Evolutionary conservation across 305 asterid genomes (phyloP).

Genomic region (Salvia sclarea): DNA sequence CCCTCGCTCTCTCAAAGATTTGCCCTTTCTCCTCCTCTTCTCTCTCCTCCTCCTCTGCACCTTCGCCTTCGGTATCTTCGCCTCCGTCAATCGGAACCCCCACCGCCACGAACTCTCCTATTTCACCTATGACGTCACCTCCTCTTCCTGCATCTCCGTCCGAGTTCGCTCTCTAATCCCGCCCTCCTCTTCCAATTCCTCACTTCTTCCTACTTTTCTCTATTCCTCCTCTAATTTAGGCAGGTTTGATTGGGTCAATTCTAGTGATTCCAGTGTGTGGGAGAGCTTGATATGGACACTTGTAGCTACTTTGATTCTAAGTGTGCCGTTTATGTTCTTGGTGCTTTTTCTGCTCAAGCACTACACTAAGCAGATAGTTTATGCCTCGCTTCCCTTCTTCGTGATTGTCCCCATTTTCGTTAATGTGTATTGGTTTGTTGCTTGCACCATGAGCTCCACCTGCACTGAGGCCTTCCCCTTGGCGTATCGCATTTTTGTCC

Average conservation of each 20-base stretch:
- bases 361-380: slow-evolving; percentile 86
- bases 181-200: background rate
- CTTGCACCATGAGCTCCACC: slow-evolving; percentile 67
- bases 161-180: slow-evolving; percentile 9
- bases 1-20: slow-evolving; percentile 62
- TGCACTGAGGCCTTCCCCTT: slow-evolving; percentile 79
- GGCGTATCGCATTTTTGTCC: slow-evolving; percentile 63
- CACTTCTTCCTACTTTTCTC: no score
- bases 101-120: slow-evolving; percentile 52
- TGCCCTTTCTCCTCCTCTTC: slow-evolving; percentile 66
- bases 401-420: slow-evolving; percentile 70
- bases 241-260: slow-evolving; percentile 33
- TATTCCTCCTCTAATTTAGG: slow-evolving; percentile 16
- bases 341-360: slow-evolving; percentile 74
- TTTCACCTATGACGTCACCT: slow-evolving; percentile 48
- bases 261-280: slow-evolving; percentile 43
- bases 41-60: slow-evolving; percentile 59
- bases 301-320: slow-evolving; percentile 62
- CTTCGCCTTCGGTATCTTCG: slow-evolving; percentile 77
- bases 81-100: slow-evolving; percentile 64
- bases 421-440: slow-evolving; percentile 87
- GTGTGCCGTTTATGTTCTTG: slow-evolving; percentile 56
- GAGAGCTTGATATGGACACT: slow-evolving; percentile 82
- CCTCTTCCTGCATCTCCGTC: slow-evolving; percentile 58
- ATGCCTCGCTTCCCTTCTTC: slow-evolving; percentile 74